Percentiles rank a stretch among this genome's conserved stretches.
phyloP scores from a whole-genome alignment of 768 basidiomycete species.

The Pisolithus sp. region DNA sequence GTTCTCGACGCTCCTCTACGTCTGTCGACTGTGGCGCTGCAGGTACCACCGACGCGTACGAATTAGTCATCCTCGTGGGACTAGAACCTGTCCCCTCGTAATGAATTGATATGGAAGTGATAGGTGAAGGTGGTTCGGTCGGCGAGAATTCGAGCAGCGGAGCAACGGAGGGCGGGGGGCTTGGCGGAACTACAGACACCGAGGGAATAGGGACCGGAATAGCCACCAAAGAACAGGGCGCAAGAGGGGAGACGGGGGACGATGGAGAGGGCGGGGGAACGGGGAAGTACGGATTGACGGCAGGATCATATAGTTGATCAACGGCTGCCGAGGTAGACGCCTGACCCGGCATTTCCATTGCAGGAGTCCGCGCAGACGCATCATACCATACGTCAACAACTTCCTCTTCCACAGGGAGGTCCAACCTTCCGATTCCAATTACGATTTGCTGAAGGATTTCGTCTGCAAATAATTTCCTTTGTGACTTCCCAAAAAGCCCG shows the following conservation, averaged over 20 bases:
- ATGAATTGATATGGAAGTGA: constrained; percentile 10
- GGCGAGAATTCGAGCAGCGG: constrained; percentile 11
- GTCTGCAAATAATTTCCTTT: constrained; percentile 64
- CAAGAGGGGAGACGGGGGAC: constrained; percentile 19
- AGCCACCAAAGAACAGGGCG: constrained; percentile 8
- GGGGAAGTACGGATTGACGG: constrained; percentile 52
- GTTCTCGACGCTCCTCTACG: constrained; percentile 12
- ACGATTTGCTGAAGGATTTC: constrained; percentile 85
- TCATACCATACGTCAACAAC: constrained; percentile 30
- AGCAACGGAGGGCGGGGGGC: constrained; percentile 9
- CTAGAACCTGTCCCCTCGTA: constrained; percentile 9
- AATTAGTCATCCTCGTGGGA: constrained; percentile 2
- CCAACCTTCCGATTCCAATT: constrained; percentile 81
- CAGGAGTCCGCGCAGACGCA: constrained; percentile 26
- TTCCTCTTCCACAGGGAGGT: constrained; percentile 32
- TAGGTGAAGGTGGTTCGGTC: constrained; percentile 11
- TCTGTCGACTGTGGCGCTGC: constrained; percentile 14
- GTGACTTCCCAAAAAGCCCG: constrained; percentile 47
- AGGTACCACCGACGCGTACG: constrained; percentile 6
- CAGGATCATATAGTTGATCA: constrained; percentile 5
- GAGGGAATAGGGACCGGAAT: constrained; percentile 3
- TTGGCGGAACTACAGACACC: constrained; percentile 3
- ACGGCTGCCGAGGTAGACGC: constrained; percentile 5
- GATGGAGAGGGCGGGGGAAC: constrained; percentile 26
- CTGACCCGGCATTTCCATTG: constrained; percentile 19